These are phyloP conservation scores for Gossypium davidsonii DNA, from an alignment of 441 rosid genomes.

Conservation along the genomic window DNA sequence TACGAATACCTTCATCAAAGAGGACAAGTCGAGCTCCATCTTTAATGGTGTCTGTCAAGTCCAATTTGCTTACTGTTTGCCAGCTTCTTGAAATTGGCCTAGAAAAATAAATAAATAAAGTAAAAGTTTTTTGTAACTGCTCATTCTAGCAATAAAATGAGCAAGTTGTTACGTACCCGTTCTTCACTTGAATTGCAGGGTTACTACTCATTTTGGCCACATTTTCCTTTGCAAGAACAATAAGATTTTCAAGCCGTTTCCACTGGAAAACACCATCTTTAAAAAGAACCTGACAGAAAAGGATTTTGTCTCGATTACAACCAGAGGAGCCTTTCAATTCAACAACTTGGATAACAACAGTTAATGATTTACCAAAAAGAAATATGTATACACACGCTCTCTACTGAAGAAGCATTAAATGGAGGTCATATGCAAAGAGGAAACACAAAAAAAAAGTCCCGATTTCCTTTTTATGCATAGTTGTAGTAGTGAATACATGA, in stretches of 20 bases:
- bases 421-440: background rate
- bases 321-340: conserved; percentile 2
- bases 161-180: conserved; percentile 29
- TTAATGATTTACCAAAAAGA: background rate
- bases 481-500: background rate
- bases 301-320: conserved; percentile 11
- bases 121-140: background rate
- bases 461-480: background rate
- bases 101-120: background rate
- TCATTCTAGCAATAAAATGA: conserved; percentile 4
- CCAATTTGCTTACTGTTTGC: conserved; percentile 50
- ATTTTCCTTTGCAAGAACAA: conserved; percentile 87
- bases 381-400: background rate
- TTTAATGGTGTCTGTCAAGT: conserved; percentile 80
- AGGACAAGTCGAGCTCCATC: conserved; percentile 92
- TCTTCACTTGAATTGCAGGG: conserved; percentile 60
- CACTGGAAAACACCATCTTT: conserved; percentile 89
- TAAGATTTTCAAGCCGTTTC: conserved; percentile 89
- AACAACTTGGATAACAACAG: conserved; percentile 2
- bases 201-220: conserved; percentile 89
- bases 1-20: conserved; percentile 73
- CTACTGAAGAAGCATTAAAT: background rate
- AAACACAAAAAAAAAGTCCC: background rate
- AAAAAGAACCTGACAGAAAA: conserved; percentile 57
- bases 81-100: conserved; percentile 43